Percentiles rank a stretch among this genome's conserved stretches.
phyloP scores from a whole-genome alignment of 305 asterid genomes.

The Fraxinus sp. region DNA sequence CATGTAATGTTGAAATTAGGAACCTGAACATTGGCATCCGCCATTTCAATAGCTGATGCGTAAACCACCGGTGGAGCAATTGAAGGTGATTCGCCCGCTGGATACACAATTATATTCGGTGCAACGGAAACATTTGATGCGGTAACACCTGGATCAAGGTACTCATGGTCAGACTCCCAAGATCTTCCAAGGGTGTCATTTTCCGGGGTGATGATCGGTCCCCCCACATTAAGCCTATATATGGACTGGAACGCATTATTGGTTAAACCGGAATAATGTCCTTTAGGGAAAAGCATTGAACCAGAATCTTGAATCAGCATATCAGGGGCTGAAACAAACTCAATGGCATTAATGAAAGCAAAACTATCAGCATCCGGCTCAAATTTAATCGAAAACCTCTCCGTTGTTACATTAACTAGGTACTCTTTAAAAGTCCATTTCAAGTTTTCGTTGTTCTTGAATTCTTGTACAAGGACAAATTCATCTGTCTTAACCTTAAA shows the following conservation, averaged over 20 bases:
- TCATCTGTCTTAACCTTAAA: conserved; percentile 54
- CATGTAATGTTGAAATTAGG: conserved; percentile 78
- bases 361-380: conserved; percentile 48
- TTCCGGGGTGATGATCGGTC: conserved; percentile 50
- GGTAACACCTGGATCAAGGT: conserved; percentile 50
- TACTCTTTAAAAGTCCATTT: conserved; percentile 46
- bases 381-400: conserved; percentile 49
- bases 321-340: conserved; percentile 84
- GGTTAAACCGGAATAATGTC: conserved; percentile 46
- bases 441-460: conserved; percentile 22
- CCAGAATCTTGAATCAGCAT: conserved; percentile 50
- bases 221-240: conserved; percentile 79
- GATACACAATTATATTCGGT: conserved; percentile 58
- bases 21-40: conserved; percentile 48
- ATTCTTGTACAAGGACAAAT: conserved; percentile 58
- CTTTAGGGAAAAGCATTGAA: conserved; percentile 57
- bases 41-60: conserved; percentile 79
- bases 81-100: conserved; percentile 71
- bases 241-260: conserved; percentile 45
- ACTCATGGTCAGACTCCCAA: conserved; percentile 61
- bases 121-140: conserved; percentile 40
- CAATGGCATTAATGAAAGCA: conserved; percentile 72
- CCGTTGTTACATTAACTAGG: conserved; percentile 66
- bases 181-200: conserved; percentile 75
- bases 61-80: conserved; percentile 83